Base-by-base conservation (phyloP, 108 stramenopile species). In the Nitzschia putrida region DNA sequence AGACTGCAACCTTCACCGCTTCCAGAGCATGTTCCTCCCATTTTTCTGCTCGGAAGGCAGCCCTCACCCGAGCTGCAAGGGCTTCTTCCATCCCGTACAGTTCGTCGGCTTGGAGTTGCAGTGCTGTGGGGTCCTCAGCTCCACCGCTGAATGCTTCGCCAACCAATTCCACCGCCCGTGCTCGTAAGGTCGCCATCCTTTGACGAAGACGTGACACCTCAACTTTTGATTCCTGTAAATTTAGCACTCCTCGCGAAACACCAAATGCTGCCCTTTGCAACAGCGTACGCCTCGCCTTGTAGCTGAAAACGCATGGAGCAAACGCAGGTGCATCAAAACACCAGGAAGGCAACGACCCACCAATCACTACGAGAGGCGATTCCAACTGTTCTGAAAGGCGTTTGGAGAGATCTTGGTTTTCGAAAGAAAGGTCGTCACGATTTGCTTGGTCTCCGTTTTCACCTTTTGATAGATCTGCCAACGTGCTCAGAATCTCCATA, bases 81-180 rank as follows among this genome's bases (percentile, higher is more conserved):
- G 74, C 73, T 52, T 84, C 83, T 71, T 84, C 83, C 79, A 84
- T 77, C 49, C 78, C 79, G 51, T 84, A 84, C 8, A 84, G 67
- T 45, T 84, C 83, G 44, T 84, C 83, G 21, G 83, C 83, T 52
- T 84, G 83, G 7, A 84, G 60, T 24, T 84, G 83, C 21, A 84
- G 51, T 5, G 83, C 83, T 43, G 79, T 84, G 0, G 83, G 83
- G 50, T 84, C 83, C 50, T 80, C 83, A 12, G 80, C 83, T 8
- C 76, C 83, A n/a, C 72, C 83, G 52, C 76, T 77, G 61, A 84
- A 84, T 21, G 83, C 83, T 53, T 84, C 83, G 38, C 76, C 76
- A 4, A 84, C 72, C 20, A 84, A 59, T 42, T 79, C 83, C 7
- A 84, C 79, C 20, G 83, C 83, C 55, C 83, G 71, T 43, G 57